Conservation (phyloP, 2,329 filamentous ascomycete species). For the Fusarium foetens region DNA sequence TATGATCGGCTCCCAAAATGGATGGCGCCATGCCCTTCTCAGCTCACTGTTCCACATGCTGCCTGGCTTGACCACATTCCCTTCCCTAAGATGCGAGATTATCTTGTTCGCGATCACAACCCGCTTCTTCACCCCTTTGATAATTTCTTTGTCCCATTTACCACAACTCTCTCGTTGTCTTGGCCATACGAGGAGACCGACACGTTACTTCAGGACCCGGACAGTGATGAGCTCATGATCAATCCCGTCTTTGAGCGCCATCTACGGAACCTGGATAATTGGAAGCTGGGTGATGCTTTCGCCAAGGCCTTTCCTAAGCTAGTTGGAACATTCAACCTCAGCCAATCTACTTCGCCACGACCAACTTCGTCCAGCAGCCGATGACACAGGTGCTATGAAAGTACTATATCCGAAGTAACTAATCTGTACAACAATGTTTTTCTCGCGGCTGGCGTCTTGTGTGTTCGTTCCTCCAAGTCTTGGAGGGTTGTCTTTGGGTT, state of each 20-base stretch:
- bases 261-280: slow-evolving; percentile 78
- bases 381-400: neutral
- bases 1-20: slow-evolving; percentile 81
- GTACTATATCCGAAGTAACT: neutral
- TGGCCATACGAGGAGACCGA: slow-evolving; percentile 85
- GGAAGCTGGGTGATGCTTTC: slow-evolving; percentile 80
- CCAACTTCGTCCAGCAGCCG: slow-evolving; percentile 35
- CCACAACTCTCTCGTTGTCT: slow-evolving; percentile 78
- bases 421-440: neutral
- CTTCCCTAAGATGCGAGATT: slow-evolving; percentile 80
- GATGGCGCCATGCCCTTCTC: slow-evolving; percentile 72
- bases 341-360: slow-evolving; percentile 25
- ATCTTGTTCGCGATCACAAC: slow-evolving; percentile 63
- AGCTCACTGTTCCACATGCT: slow-evolving; percentile 75
- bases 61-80: slow-evolving; percentile 86
- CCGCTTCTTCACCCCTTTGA: slow-evolving; percentile 72
- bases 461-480: neutral
- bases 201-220: slow-evolving; percentile 69
- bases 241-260: slow-evolving; percentile 90
- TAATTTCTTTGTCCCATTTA: slow-evolving; percentile 86
- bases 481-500: neutral
- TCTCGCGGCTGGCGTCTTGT: neutral
- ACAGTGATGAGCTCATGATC: slow-evolving; percentile 75
- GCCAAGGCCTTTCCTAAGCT: slow-evolving; percentile 68
- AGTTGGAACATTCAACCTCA: slow-evolving; percentile 46